phyloP scores from a whole-genome alignment of 1,139 yeast species.

The Yamadazyma songkhlaensis region DNA sequence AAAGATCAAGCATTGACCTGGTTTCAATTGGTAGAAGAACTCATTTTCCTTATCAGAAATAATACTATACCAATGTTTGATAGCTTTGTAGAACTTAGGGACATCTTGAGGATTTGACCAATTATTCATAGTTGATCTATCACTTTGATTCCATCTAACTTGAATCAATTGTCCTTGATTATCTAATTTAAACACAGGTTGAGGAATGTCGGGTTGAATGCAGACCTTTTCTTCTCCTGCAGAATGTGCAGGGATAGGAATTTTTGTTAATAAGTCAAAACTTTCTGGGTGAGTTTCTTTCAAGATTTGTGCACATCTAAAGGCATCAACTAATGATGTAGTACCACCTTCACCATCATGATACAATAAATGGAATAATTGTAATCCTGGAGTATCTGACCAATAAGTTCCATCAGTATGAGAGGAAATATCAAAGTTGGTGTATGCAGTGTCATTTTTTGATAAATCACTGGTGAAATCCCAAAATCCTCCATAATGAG shows the following conservation, averaged over 20 bases:
- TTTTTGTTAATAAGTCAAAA: constrained; percentile 49
- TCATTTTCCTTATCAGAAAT: constrained; percentile 54
- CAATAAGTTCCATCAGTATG: constrained; percentile 83
- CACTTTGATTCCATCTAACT: constrained; percentile 76
- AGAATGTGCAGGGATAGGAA: constrained; percentile 70
- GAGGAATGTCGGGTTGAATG: constrained; percentile 59
- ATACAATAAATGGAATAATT: constrained; percentile 63
- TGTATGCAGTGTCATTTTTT: constrained; percentile 73
- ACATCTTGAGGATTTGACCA: constrained; percentile 56
- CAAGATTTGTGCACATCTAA: constrained; percentile 56
- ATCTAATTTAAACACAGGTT: constrained; percentile 62
- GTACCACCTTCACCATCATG: constrained; percentile 76
- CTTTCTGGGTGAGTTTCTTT: constrained; percentile 50
- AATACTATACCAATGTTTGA: constrained; percentile 55
- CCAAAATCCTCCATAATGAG: constrained; percentile 84
- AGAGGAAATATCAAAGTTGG: constrained; percentile 61
- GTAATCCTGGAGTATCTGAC: constrained; percentile 75
- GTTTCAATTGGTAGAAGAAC: constrained; percentile 54
- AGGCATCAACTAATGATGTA: constrained; percentile 69
- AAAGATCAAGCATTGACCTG: constrained; percentile 68
- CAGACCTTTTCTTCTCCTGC: constrained; percentile 73
- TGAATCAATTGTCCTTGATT: constrained; percentile 55
- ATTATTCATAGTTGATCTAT: constrained; percentile 62
- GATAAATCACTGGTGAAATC: constrained; percentile 73
- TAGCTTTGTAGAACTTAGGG: constrained; percentile 58